Conservation (phyloP, 495 filamentous ascomycete species). For the Massariosphaeria phaeospora region DNA sequence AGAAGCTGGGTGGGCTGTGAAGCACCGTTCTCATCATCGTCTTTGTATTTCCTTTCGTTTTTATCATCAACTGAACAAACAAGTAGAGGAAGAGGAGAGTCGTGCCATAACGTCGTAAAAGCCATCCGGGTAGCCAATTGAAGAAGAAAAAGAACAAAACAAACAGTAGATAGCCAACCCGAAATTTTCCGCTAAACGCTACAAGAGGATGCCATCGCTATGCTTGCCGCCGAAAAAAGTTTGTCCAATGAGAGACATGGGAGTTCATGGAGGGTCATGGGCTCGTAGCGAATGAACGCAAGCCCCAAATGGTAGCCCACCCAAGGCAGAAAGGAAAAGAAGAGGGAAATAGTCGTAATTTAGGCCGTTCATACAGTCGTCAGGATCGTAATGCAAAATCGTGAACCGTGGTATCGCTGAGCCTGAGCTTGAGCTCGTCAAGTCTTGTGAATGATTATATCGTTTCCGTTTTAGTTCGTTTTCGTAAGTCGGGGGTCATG, state of each 20-base stretch:
- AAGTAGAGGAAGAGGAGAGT: too few species aligned
- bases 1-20: too few species aligned
- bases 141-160: too few species aligned
- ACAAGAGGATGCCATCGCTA: slow-evolving; percentile 31
- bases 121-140: too few species aligned
- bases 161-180: slow-evolving; percentile 16
- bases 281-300: slow-evolving; percentile 4
- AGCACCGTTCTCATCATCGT: too few species aligned
- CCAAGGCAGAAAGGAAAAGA: slow-evolving; percentile 2
- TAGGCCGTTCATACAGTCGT: slow-evolving; percentile 18
- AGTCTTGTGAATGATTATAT: slow-evolving; percentile 26
- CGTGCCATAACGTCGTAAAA: too few species aligned
- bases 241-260: slow-evolving; percentile 1
- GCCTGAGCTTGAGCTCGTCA: slow-evolving; percentile 35
- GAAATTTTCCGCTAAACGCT: slow-evolving; percentile 26
- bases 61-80: too few species aligned
- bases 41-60: too few species aligned
- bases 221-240: slow-evolving; percentile 17
- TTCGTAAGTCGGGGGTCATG: neutral
- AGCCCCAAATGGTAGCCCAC: neutral
- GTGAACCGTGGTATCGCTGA: slow-evolving; percentile 22
- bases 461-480: slow-evolving; percentile 12
- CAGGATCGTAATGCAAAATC: slow-evolving; percentile 15
- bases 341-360: slow-evolving; percentile 6
- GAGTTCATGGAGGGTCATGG: slow-evolving; percentile 12